These are phyloP conservation scores for Nemania bipapillata DNA, from an alignment of 2,329 filamentous ascomycete genomes.

Conservation along the genomic window DNA sequence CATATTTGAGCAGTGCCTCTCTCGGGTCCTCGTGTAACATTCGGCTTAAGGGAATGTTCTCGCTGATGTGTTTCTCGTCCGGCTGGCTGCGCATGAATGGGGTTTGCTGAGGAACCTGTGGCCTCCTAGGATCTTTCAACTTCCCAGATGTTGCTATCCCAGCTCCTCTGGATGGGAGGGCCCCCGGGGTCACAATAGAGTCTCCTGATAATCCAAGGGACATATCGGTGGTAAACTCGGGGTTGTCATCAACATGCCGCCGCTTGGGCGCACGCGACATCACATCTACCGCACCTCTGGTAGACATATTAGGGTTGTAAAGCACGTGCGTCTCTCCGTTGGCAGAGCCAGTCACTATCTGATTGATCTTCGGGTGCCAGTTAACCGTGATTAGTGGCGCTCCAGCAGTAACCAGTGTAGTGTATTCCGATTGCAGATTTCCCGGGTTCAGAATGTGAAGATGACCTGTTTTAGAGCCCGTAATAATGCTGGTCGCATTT, in stretches of 20 bases:
- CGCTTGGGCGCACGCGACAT: constrained; percentile 95
- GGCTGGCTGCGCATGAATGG: constrained; percentile 92
- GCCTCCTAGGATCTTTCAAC: constrained; percentile 80
- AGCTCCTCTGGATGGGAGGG: constrained; percentile 66
- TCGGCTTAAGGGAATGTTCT: constrained; percentile 86
- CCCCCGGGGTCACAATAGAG: constrained; percentile 77
- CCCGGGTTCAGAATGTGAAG: constrained; percentile 94
- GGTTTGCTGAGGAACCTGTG: constrained; percentile 84
- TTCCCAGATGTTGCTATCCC: constrained; percentile 82
- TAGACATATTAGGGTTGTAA: constrained; percentile 87
- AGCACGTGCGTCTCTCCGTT: constrained; percentile 90
- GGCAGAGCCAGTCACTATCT: constrained; percentile 92
- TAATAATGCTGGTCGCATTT: constrained; percentile 83
- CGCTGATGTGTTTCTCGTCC: constrained; percentile 86
- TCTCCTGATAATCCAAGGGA: constrained; percentile 84
- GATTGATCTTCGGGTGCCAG: constrained; percentile 96
- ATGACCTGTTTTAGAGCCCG: constrained; percentile 85
- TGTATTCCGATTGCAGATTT: constrained; percentile 83
- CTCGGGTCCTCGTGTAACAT: constrained; percentile 97
- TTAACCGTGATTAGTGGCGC: constrained; percentile 83
- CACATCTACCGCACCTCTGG: constrained; percentile 82
- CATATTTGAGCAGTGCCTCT: constrained; percentile 94
- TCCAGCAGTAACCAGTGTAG: constrained; percentile 88
- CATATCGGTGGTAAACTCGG: constrained; percentile 84
- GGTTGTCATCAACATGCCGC: constrained; percentile 93